Evolutionary conservation across 129 eudicot genomes (phyloP), one percentile per base, ranked within the genome.

Genomic region (Flaveria linearis): DNA sequence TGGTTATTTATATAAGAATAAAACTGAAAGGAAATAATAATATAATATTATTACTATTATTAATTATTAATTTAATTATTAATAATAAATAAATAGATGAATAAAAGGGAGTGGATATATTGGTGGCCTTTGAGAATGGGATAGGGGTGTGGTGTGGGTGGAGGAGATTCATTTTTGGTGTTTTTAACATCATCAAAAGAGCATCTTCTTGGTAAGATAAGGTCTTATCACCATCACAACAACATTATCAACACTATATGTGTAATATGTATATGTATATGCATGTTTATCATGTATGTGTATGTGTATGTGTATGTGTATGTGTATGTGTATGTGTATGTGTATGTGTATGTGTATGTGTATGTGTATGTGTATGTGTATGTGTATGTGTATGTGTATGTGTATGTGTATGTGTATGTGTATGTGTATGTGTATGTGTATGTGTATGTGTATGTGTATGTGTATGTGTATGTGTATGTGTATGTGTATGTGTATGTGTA

Each of bases 61-160:
- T 28, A 28, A 28, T 28, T 28, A 2, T 28, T 28, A 28, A 28
- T 28, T 25, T 23, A 23, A 23, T 23, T 26, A 62, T 12, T 4
- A 61, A 4, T 3, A 60, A 23, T 14, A 26, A 26, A 26, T 20
- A 16, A 64, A 61, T 5, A 9, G 1, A 11, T 47, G 72, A n/a
- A n/a, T 8, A 23, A 14, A 70, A 16, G 60, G 64, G 26, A 1
- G 39, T 23, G 8, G 39, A 0, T 20, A 20, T 20, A 25, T 16
- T 15, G 23, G 56, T 92, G 97, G 87, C 96, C 87, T 89, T 92
- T 89, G 82, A 82, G 58, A 14, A 51, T 62, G 72, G 80, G 96
- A 92, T 92, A 89, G 97, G 96, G 97, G 89, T 73, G 85, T 18
- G 65, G 46, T 17, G 14, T 45, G 91, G 81, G 96, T 82, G 96